Evolutionary conservation across 148 eudicot species (phyloP).

Genomic region (Pharnaceum exiguum): DNA sequence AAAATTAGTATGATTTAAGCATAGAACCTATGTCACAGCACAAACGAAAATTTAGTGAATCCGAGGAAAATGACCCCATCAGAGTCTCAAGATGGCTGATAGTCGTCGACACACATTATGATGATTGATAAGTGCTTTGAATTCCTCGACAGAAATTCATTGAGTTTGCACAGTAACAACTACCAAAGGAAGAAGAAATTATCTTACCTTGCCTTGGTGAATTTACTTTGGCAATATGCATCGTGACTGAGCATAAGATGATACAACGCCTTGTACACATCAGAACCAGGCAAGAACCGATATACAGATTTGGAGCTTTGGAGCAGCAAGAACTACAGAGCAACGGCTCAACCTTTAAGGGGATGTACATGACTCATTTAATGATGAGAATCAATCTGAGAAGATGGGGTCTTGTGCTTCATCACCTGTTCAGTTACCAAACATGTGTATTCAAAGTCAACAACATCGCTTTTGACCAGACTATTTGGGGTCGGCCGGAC

Average conservation of each 20-base stretch:
- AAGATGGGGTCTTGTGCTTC: constrained; percentile 47
- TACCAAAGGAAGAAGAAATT: neutral
- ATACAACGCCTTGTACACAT: neutral
- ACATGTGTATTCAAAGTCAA: too few species aligned
- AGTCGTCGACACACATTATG: too few species aligned
- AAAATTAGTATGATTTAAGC: too few species aligned
- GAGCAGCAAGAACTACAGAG: constrained; percentile 1
- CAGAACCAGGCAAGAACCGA: constrained; percentile 9
- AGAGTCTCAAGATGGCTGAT: too few species aligned
- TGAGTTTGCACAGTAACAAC: neutral
- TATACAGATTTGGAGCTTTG: neutral
- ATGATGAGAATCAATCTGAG: constrained; percentile 23
- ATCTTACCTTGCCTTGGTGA: constrained; percentile 12
- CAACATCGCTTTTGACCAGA: too few species aligned
- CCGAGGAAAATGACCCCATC: too few species aligned
- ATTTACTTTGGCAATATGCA: neutral
- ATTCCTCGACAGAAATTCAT: neutral
- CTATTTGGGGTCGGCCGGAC: too few species aligned
- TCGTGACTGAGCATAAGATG: constrained; percentile 7
- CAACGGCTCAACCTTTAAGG: neutral
- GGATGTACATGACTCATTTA: neutral
- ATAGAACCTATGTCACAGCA: too few species aligned
- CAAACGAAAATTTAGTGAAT: too few species aligned
- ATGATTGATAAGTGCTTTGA: too few species aligned
- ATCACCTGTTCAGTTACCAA: constrained; percentile 52